Conservation (phyloP, 352 stramenopile genomes). For the Phytopythium delawarense region DNA sequence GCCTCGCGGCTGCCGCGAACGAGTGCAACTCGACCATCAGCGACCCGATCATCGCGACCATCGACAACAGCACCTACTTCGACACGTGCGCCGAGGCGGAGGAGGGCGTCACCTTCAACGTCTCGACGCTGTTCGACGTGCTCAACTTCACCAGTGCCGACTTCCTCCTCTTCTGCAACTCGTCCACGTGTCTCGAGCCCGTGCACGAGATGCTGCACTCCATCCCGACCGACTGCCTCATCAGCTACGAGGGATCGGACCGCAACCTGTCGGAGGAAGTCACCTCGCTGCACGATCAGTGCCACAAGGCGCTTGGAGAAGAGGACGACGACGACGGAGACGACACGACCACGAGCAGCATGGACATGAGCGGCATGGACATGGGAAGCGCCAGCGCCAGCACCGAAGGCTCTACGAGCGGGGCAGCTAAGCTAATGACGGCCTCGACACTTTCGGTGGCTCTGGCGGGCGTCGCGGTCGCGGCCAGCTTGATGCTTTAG, state of each 20-base stretch:
- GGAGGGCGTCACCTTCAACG: conserved; percentile 39
- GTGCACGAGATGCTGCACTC: conserved; percentile 45
- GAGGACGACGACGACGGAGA: conserved; percentile 18
- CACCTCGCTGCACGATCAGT: conserved; percentile 40
- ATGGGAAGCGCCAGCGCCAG: conserved; percentile 11
- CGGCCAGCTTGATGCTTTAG: neutral
- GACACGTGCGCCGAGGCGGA: conserved; percentile 36
- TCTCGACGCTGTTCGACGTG: conserved; percentile 42
- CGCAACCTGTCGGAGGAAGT: conserved; percentile 40
- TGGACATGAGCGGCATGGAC: conserved; percentile 21
- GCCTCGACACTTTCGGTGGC: conserved; percentile 5
- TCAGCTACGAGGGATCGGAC: conserved; percentile 34
- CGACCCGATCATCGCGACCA: conserved; percentile 25
- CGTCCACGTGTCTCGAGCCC: conserved; percentile 44
- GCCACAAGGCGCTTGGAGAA: conserved; percentile 30
- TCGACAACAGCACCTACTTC: conserved; percentile 50
- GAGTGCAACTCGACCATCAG: conserved; percentile 35
- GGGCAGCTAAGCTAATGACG: conserved; percentile 1
- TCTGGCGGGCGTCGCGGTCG: conserved; percentile 9
- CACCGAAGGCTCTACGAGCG: conserved; percentile 12
- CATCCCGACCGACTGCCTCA: conserved; percentile 34
- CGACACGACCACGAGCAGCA: conserved; percentile 11
- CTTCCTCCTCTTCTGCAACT: conserved; percentile 56
- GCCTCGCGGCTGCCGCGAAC: conserved; percentile 13
- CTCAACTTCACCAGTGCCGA: conserved; percentile 38